These are phyloP conservation scores for Desmodesmus armatus DNA, from an alignment of 139 green algal genomes.

Conservation along the genomic window DNA sequence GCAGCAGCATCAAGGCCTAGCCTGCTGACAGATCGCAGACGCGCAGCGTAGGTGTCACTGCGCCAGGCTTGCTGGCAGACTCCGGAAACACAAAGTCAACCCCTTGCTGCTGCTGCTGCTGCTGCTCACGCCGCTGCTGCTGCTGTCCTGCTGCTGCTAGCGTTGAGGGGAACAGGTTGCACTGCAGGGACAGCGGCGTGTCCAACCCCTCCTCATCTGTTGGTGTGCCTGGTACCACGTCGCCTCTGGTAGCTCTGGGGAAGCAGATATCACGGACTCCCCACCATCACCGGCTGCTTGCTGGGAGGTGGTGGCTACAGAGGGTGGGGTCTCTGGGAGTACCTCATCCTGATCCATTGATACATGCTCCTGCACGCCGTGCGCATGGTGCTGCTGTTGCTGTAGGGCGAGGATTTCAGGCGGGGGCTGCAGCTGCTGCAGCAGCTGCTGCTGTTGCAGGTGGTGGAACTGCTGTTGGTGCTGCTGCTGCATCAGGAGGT, in stretches of 20 bases:
- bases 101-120: neutral
- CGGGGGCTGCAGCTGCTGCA: neutral
- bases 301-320: neutral
- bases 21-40: slow-evolving; percentile 59
- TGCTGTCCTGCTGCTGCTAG: neutral
- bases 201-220: neutral
- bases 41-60: neutral
- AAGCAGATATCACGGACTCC: neutral
- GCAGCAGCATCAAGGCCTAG: slow-evolving; percentile 80
- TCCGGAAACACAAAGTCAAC: slow-evolving; percentile 79
- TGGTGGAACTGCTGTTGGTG: neutral
- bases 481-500: neutral
- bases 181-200: neutral
- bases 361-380: no score
- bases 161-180: neutral
- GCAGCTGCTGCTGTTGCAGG: slow-evolving; percentile 21
- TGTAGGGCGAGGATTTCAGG: no score
- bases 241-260: no score
- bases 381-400: no score
- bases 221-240: slow-evolving; percentile 33
- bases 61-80: slow-evolving; percentile 86
- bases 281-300: neutral
- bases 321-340: neutral
- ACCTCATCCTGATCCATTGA: no score
- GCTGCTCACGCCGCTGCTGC: neutral